These are phyloP conservation scores for Pelargonium citronellum DNA, from an alignment of 441 rosid species.

Conservation along the genomic window DNA sequence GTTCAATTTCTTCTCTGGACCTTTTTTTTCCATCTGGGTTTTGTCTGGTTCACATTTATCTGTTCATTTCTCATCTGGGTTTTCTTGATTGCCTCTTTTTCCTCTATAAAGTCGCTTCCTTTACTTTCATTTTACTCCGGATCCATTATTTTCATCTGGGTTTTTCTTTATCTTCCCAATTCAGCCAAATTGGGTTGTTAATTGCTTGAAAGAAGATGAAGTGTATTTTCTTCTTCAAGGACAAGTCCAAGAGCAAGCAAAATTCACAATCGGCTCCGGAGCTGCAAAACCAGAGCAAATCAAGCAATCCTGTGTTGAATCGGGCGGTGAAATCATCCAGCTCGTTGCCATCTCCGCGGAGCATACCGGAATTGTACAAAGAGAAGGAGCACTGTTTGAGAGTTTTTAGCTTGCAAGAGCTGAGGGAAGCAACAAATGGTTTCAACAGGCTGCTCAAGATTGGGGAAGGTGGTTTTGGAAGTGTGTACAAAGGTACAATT, in stretches of 20 bases:
- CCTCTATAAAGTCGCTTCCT: conserved; percentile 7
- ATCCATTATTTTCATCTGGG: neutral
- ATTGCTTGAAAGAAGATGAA: conserved; percentile 28
- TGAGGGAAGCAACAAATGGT: conserved; percentile 1
- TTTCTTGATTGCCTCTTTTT: neutral
- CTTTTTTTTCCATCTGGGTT: neutral
- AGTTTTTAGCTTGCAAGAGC: conserved; percentile 31
- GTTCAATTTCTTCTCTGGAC: neutral
- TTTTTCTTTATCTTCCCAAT: neutral
- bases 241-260: conserved; percentile 28
- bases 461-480: conserved; percentile 64
- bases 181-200: neutral
- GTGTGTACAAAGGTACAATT: conserved; percentile 35
- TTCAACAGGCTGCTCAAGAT: conserved; percentile 46
- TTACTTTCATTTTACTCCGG: neutral
- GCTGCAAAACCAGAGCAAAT: conserved; percentile 7
- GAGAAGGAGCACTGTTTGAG: conserved; percentile 36
- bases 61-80: conserved; percentile 11
- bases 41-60: neutral
- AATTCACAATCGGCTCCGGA: conserved; percentile 33
- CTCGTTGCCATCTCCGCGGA: conserved; percentile 35
- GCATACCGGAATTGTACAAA: conserved; percentile 39
- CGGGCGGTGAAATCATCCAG: conserved; percentile 19
- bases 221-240: conserved; percentile 43
- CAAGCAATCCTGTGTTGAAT: conserved; percentile 17